Evolutionary conservation across 495 filamentous ascomycete genomes (phyloP), one percentile per base, ranked within the genome.

Genomic region (Penicillium paxilli): DNA sequence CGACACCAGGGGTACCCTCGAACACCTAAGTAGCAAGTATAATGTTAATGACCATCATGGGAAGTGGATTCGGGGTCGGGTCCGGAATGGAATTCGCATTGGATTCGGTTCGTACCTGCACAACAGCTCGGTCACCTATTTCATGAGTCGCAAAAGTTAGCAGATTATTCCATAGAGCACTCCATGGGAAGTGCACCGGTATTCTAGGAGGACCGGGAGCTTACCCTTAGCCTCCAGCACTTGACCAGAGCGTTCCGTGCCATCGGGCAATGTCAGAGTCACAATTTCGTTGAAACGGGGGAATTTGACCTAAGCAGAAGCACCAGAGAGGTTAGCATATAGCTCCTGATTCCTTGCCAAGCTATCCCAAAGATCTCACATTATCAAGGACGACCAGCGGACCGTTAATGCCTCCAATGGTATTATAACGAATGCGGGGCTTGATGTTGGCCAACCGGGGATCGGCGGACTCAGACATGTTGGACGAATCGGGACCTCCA

Each of bases 281-380:
- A 99, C 95, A 73, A 99, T 98, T 77, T 99, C 95, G 68, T 97
- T 98, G 78, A 90, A 98, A 62, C 87, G 80, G 48, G 94, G 94
- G 73, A 90, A 96, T 88, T 98, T 98, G 77, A 98, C 92, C 86
- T 96, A 63, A 52, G 33, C 9, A 6, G 32, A 6, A 33, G 21
- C 12, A 58, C 8, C 19, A 46, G 42, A 10, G 2, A 52, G n/a
- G n/a, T 68, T 25, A 65, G 55, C 47, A 28, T 23, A 33, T 9
- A 6, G 33, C 32, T 44, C 47, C 28, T 19, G 12, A 40, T 44
- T 16, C n/a, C n/a, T 17, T 37, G 44, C 28, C 49, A 10, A 40
- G 16, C 46, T 32, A 24, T 41, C 28, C n/a, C 32, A 25, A 22
- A 40, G 19, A 23, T 50, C 81, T 66, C 69, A 96, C 92, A 81